Percentiles rank a stretch among this genome's conserved stretches.
These are phyloP conservation scores for Xeromyces bisporus DNA, from an alignment of 495 filamentous ascomycete genomes.

Conservation along the genomic window DNA sequence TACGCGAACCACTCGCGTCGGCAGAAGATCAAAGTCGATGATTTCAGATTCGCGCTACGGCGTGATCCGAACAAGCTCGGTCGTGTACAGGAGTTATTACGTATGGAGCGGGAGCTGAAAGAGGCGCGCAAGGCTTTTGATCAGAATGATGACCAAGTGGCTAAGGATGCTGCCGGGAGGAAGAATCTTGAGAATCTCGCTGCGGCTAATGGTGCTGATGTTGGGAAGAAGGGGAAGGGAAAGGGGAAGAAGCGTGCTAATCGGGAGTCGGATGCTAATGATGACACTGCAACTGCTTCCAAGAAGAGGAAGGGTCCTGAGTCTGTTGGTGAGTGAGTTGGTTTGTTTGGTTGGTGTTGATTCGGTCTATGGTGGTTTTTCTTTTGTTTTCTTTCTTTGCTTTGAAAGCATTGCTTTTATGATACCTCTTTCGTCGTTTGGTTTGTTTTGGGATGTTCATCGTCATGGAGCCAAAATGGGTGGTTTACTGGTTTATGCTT, in stretches of 20 bases:
- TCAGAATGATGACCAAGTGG: slow-evolving; percentile 33
- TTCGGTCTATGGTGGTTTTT: not conserved
- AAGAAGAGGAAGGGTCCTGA: slow-evolving; percentile 28
- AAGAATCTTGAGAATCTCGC: slow-evolving; percentile 16
- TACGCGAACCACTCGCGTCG: slow-evolving; percentile 67
- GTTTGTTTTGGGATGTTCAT: no score
- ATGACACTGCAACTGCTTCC: slow-evolving; percentile 20
- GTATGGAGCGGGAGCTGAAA: slow-evolving; percentile 65
- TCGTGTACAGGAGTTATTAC: slow-evolving; percentile 72
- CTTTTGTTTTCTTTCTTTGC: slow-evolving; percentile 1
- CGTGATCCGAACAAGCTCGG: slow-evolving; percentile 73
- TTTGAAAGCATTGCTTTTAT: no score
- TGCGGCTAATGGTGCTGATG: slow-evolving; percentile 7
- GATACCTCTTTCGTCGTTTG: no score
- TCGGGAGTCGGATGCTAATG: slow-evolving; percentile 27
- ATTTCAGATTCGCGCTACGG: slow-evolving; percentile 85
- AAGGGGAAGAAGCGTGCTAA: slow-evolving; percentile 26
- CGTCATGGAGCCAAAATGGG: no score
- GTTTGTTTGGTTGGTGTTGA: slow-evolving; percentile 7
- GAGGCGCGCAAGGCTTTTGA: slow-evolving; percentile 56
- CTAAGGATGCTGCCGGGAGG: slow-evolving; percentile 22
- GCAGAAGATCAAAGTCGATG: slow-evolving; percentile 94
- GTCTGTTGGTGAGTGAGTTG: slow-evolving; percentile 5
- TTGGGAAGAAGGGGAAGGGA: slow-evolving; percentile 23
- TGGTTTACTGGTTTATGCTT: no score